These are phyloP conservation scores for Pneumocystis murina DNA, from an alignment of 1,139 yeast species.

Conservation along the genomic window DNA sequence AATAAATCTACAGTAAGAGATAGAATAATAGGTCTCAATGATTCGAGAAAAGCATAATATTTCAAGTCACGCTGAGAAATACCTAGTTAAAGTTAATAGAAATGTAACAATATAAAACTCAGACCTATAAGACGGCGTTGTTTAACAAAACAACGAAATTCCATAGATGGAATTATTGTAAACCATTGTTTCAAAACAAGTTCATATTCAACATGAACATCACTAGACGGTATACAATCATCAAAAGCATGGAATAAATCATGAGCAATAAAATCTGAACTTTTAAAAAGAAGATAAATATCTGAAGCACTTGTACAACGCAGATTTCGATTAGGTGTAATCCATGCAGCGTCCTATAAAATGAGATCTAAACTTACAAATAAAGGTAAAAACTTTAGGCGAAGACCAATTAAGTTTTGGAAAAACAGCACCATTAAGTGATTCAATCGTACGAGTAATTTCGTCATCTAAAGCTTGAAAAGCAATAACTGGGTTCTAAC, in stretches of 20 bases:
- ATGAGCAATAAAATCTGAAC: conserved; percentile 76
- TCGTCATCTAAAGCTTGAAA: conserved; percentile 47
- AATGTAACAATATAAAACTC: no score
- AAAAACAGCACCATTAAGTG: conserved; percentile 44
- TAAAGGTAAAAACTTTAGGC: conserved; percentile 35
- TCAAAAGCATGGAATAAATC: conserved; percentile 66
- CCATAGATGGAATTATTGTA: conserved; percentile 71
- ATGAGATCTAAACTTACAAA: background rate
- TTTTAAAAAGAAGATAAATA: conserved; percentile 60
- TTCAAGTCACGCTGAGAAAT: conserved; percentile 74
- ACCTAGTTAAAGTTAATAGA: background rate
- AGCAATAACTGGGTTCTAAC: conserved; percentile 20
- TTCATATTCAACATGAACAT: conserved; percentile 31
- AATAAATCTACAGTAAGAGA: conserved; percentile 43
- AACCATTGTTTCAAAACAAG: conserved; percentile 72
- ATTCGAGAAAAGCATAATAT: conserved; percentile 52
- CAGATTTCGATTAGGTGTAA: conserved; percentile 59
- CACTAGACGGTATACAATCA: conserved; percentile 18
- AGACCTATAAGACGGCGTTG: conserved; percentile 45
- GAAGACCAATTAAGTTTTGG: conserved; percentile 96
- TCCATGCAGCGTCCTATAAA: conserved; percentile 71
- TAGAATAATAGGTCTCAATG: conserved; percentile 33
- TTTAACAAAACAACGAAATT: conserved; percentile 70
- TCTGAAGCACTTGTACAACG: conserved; percentile 59
- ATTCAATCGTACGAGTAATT: conserved; percentile 31